Percentiles rank a stretch among this genome's conserved stretches.
Evolutionary conservation across 2,329 filamentous ascomycete genomes (phyloP).

Genomic region (Stemphylium vesicarium): DNA sequence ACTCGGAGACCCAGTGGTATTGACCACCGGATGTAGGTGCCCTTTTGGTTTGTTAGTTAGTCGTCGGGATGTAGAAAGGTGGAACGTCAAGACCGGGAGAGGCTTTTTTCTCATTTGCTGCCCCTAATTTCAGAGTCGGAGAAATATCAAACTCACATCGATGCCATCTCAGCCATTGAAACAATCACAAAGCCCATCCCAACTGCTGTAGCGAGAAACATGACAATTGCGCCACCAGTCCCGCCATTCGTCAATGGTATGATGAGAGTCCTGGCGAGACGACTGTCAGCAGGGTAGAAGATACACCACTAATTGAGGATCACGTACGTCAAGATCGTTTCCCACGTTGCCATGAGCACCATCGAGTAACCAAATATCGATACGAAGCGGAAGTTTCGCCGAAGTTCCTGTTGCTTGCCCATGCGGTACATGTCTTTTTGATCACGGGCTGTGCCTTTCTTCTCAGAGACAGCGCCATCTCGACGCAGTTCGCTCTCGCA

Average conservation of each 20-base stretch:
- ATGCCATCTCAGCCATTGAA: slow-evolving; percentile 35
- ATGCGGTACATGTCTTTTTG: slow-evolving; percentile 38
- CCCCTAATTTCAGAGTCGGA: neutral
- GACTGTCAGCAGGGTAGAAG: neutral
- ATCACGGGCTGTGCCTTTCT: slow-evolving; percentile 13
- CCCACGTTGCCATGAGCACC: slow-evolving; percentile 40
- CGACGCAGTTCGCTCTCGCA: neutral
- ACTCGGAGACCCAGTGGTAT: slow-evolving; percentile 41
- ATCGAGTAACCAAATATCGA: slow-evolving; percentile 37
- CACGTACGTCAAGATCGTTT: slow-evolving; percentile 25
- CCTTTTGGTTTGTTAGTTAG: slow-evolving; percentile 16
- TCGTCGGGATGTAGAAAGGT: no score
- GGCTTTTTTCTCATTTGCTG: no score
- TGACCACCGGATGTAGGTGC: slow-evolving; percentile 37
- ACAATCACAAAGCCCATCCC: slow-evolving; percentile 31
- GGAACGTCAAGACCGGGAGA: no score
- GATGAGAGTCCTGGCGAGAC: slow-evolving; percentile 17
- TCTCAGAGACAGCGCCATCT: neutral
- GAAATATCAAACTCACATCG: slow-evolving; percentile 21
- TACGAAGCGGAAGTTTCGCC: slow-evolving; percentile 35
- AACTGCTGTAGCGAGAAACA: slow-evolving; percentile 30
- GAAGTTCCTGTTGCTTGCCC: slow-evolving; percentile 37
- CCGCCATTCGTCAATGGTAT: slow-evolving; percentile 36
- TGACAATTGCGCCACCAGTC: slow-evolving; percentile 32
- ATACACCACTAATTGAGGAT: neutral